Conservation (phyloP, 306 rosid genomes). For the Geum urbanum region DNA sequence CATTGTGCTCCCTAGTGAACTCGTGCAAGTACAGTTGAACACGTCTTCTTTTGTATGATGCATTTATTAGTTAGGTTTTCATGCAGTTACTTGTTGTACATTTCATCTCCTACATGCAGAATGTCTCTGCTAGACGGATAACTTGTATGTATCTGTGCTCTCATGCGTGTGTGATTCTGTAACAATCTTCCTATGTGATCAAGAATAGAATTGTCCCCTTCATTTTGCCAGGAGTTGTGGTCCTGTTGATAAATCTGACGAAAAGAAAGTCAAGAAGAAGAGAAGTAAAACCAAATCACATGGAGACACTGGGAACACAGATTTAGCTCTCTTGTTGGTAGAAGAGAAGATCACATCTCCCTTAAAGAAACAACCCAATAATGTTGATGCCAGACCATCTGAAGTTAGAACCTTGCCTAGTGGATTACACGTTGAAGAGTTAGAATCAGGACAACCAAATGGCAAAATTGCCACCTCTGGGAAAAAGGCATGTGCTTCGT, state of each 20-base stretch:
- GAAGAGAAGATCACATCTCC: slow-evolving; percentile 27
- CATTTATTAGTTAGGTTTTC: background rate
- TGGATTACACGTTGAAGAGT: slow-evolving; percentile 56
- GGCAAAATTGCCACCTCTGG: slow-evolving; percentile 63
- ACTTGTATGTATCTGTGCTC: background rate
- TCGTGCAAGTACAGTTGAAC: background rate
- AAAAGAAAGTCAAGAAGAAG: slow-evolving; percentile 42
- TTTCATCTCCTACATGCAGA: background rate
- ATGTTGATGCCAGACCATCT: slow-evolving; percentile 30
- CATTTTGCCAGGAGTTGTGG: slow-evolving; percentile 35
- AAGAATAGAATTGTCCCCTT: background rate
- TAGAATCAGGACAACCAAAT: slow-evolving; percentile 53
- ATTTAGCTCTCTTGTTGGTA: slow-evolving; percentile 23
- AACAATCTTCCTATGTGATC: background rate
- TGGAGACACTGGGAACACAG: slow-evolving; percentile 31
- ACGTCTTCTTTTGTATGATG: background rate
- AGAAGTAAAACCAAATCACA: slow-evolving; percentile 45
- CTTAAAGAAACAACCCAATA: slow-evolving; percentile 26
- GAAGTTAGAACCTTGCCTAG: slow-evolving; percentile 44
- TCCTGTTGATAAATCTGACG: slow-evolving; percentile 32
- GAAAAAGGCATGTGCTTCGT: slow-evolving; percentile 47
- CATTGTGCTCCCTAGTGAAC: background rate
- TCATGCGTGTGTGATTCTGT: background rate
- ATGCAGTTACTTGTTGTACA: background rate
- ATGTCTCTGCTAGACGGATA: background rate